Conservation (phyloP, 495 filamentous ascomycete species). For the Evernia prunastri region DNA sequence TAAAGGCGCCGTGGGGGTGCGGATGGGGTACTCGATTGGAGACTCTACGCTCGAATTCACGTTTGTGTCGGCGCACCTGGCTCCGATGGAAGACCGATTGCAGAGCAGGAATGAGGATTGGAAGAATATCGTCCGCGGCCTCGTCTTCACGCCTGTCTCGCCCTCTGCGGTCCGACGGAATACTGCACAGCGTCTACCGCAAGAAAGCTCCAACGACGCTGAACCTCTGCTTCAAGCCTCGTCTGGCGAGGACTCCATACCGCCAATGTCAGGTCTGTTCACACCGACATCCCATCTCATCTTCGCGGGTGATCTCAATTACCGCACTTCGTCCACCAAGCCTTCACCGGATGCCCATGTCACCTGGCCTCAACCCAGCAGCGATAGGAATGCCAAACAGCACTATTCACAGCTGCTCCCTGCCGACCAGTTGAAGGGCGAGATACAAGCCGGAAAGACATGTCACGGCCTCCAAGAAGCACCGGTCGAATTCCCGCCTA, state of each 20-base stretch:
- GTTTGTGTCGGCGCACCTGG: slow-evolving; percentile 83
- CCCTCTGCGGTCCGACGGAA: slow-evolving; percentile 4
- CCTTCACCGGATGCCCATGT: slow-evolving; percentile 48
- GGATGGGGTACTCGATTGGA: slow-evolving; percentile 50
- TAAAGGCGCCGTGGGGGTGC: slow-evolving; percentile 81
- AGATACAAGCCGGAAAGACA: slow-evolving; percentile 56
- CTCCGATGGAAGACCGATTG: slow-evolving; percentile 70
- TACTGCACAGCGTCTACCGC: slow-evolving; percentile 12
- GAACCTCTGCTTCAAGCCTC: slow-evolving; percentile 40
- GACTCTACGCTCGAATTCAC: slow-evolving; percentile 57
- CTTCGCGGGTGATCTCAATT: slow-evolving; percentile 88
- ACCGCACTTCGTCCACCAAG: slow-evolving; percentile 61
- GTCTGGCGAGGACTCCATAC: slow-evolving; percentile 18
- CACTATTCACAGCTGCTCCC: slow-evolving; percentile 59
- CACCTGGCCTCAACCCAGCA: slow-evolving; percentile 55
- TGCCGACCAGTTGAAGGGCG: slow-evolving; percentile 69
- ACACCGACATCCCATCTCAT: slow-evolving; percentile 70
- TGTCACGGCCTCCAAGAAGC: slow-evolving; percentile 73
- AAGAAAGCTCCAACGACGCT: slow-evolving; percentile 31
- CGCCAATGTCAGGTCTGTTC: slow-evolving; percentile 52
- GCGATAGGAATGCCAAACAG: slow-evolving; percentile 38
- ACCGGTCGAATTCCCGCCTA: slow-evolving; percentile 74
- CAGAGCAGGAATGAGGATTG: slow-evolving; percentile 75
- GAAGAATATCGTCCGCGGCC: slow-evolving; percentile 66
- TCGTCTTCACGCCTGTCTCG: slow-evolving; percentile 55